Evolutionary conservation across 441 rosid genomes (phyloP), one percentile per base, ranked within the genome.

Genomic region (Hura crepitans): DNA sequence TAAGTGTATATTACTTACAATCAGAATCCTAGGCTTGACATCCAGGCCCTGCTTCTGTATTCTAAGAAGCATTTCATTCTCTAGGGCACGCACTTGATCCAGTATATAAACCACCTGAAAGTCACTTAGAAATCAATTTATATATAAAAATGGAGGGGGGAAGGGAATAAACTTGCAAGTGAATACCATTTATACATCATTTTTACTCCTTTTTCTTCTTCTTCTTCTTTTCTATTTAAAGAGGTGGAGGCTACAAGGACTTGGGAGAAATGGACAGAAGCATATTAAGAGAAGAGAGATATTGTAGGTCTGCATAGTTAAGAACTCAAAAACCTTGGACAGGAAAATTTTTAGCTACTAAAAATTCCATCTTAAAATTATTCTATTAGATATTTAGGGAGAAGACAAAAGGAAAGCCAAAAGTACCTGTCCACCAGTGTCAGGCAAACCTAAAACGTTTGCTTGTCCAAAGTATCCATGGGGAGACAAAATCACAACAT

Each of bases 391-490:
- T 6, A n/a, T 45, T 35, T 46, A n/a, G 37, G 43, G 25, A 18
- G 37, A 50, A 65, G 27, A 58, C 4, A 53, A 62, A 70, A 35
- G 17, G 55, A 47, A 70, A 58, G 15, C 33, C 18, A 42, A 0
- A 43, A 71, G n/a, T 77, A 94, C 99, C 93, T 94, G 97, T 54
- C 99, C 99, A 66, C 99, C 99, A n/a, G 99, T 95, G 83, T 94
- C 99, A 11, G 99, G 99, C 81, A 94, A 84, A 56, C 99, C 99
- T 78, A 92, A 78, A 79, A 94, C 99, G 82, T 94, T 94, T 18
- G 99, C 99, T 85, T 94, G 99, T 42, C 97, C 99, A 43, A 95
- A 95, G 80, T 86, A 95, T 72, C 99, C 97, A 77, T 95, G 99
- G 3, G 93, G 94, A 74, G 99, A 95, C 80, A 95, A 81, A 80